Conservation (phyloP, 495 filamentous ascomycete species). For the Lepidopterella palustris region DNA sequence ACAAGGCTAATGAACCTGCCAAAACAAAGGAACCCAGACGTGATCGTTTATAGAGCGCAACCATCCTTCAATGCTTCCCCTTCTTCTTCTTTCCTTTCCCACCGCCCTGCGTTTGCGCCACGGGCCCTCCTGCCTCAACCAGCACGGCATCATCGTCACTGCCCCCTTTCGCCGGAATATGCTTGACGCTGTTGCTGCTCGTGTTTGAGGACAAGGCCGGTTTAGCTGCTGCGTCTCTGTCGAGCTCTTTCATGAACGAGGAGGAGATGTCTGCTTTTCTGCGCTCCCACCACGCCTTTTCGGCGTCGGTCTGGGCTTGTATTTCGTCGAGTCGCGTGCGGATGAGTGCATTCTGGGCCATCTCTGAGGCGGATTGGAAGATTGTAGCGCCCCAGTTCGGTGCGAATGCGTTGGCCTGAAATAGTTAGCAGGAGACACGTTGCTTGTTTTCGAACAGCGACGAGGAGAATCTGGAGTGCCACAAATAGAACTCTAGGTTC, state of each 20-base stretch:
- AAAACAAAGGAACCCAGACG: background rate
- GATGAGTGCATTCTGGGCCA: slow-evolving; percentile 60
- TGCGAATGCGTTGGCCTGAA: slow-evolving; percentile 75
- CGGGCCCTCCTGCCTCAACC: slow-evolving; percentile 64
- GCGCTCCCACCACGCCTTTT: slow-evolving; percentile 86
- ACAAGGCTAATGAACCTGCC: background rate
- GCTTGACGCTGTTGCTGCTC: slow-evolving; percentile 2
- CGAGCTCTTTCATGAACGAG: slow-evolving; percentile 80
- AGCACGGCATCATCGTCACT: slow-evolving; percentile 84
- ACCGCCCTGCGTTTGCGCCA: slow-evolving; percentile 36
- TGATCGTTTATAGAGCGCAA: background rate
- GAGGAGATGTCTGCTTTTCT: slow-evolving; percentile 67
- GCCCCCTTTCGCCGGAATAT: slow-evolving; percentile 27
- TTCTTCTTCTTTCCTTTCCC: slow-evolving; percentile 73
- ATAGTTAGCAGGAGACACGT: slow-evolving; percentile 3
- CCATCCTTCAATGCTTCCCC: slow-evolving; percentile 17
- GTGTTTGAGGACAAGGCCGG: background rate
- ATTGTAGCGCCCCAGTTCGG: slow-evolving; percentile 88
- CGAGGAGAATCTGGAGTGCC: background rate
- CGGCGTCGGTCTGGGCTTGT: slow-evolving; percentile 57
- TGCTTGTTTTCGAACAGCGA: background rate
- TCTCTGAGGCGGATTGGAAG: slow-evolving; percentile 90
- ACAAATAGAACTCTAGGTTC: background rate
- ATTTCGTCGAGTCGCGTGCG: slow-evolving; percentile 57
- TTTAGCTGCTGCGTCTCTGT: slow-evolving; percentile 42